phyloP scores from a whole-genome alignment of 2,329 filamentous ascomycete species.

The Stenocarpella maydis region DNA sequence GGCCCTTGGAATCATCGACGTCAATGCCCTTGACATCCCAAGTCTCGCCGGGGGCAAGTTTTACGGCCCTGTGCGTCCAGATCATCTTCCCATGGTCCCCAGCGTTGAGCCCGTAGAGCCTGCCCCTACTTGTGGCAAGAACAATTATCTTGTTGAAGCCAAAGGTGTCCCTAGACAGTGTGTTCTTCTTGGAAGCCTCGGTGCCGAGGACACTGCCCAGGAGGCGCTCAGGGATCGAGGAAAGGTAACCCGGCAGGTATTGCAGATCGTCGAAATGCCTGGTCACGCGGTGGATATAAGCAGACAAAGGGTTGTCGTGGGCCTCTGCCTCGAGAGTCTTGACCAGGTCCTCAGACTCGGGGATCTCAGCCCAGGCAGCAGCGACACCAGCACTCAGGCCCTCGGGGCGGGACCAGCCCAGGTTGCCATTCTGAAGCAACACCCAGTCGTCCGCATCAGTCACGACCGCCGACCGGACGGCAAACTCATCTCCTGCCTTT shows the following conservation, averaged over 20 bases:
- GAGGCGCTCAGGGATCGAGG: slow-evolving; percentile 73
- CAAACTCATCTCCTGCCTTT: slow-evolving; percentile 72
- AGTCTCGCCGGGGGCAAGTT: slow-evolving; percentile 60
- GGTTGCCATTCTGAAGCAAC: slow-evolving; percentile 81
- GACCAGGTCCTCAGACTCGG: slow-evolving; percentile 76
- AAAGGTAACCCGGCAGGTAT: slow-evolving; percentile 77
- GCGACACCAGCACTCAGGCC: slow-evolving; percentile 81
- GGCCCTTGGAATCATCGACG: slow-evolving; percentile 63
- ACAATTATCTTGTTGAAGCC: slow-evolving; percentile 89
- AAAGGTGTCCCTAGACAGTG: slow-evolving; percentile 75
- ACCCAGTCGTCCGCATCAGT: slow-evolving; percentile 78
- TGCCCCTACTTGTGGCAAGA: slow-evolving; percentile 80
- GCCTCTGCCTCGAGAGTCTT: slow-evolving; percentile 87
- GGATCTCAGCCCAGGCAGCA: slow-evolving; percentile 81
- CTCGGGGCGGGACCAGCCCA: slow-evolving; percentile 83
- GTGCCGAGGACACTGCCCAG: slow-evolving; percentile 70
- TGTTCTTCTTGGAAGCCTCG: slow-evolving; percentile 53
- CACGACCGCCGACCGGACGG: slow-evolving; percentile 79
- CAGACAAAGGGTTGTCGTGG: slow-evolving; percentile 78
- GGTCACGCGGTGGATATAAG: slow-evolving; percentile 87
- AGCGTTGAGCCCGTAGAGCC: slow-evolving; percentile 81
- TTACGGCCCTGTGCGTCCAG: slow-evolving; percentile 75
- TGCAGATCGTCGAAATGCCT: slow-evolving; percentile 83
- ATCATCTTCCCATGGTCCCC: slow-evolving; percentile 76
- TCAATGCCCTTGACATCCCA: slow-evolving; percentile 76